Conservation (phyloP, 139 green algal species). For the Gonium pectorale region DNA sequence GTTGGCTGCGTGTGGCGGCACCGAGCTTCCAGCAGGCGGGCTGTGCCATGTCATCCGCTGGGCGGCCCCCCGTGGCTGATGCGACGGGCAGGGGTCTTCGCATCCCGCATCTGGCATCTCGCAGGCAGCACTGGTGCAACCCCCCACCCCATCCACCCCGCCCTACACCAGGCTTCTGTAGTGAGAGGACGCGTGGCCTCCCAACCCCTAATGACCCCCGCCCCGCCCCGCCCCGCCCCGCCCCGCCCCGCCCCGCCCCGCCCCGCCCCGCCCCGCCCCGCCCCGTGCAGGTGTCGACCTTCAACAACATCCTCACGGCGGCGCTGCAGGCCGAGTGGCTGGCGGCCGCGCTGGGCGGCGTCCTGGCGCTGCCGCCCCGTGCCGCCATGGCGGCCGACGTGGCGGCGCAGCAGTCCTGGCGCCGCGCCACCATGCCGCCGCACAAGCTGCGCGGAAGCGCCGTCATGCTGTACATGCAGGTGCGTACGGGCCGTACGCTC, state of each 20-base stretch:
- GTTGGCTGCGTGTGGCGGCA: too few species aligned
- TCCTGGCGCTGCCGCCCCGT: conserved; percentile 1
- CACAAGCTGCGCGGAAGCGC: conserved; percentile 44
- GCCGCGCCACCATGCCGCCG: conserved; percentile 27
- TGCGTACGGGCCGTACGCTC: neutral
- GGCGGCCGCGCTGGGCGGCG: conserved; percentile 18
- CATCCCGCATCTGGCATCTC: too few species aligned
- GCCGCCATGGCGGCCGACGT: conserved; percentile 33
- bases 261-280: neutral
- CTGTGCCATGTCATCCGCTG: too few species aligned
- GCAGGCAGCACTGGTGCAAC: too few species aligned
- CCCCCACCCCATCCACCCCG: too few species aligned
- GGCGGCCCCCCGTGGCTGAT: too few species aligned
- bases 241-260: neutral
- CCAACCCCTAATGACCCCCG: too few species aligned
- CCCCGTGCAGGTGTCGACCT: conserved; percentile 43
- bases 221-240: too few species aligned
- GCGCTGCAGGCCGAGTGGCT: conserved; percentile 62
- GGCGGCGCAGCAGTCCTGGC: conserved; percentile 24
- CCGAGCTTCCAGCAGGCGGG: too few species aligned
- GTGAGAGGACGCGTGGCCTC: too few species aligned
- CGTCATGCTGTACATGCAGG: conserved; percentile 46
- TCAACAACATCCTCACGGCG: conserved; percentile 53
- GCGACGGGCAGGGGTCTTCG: too few species aligned
- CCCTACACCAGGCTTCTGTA: too few species aligned